Percentiles rank a stretch among this genome's conserved stretches.
Evolutionary conservation across 148 eudicot species (phyloP).

Genomic region (Salicornia ramosissima): DNA sequence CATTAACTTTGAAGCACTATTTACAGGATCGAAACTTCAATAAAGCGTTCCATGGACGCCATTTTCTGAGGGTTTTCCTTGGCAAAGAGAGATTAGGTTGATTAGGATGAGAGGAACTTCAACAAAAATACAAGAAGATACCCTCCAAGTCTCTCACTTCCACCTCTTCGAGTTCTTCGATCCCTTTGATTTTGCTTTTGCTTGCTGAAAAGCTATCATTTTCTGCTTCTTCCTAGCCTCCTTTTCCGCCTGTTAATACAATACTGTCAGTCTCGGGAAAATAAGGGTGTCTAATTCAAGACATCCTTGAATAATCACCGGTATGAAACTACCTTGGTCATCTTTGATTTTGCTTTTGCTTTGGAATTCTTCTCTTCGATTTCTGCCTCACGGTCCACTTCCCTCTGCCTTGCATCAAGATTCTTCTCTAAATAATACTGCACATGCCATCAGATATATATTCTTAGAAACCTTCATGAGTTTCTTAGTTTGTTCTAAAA

Average conservation of each 20-base stretch:
- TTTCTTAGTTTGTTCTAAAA: neutral
- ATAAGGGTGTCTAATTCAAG: neutral
- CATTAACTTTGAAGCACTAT: neutral
- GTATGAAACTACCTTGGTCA: slow-evolving; percentile 65
- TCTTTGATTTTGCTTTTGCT: slow-evolving; percentile 90
- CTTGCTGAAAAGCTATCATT: slow-evolving; percentile 81
- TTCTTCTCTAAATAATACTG: slow-evolving; percentile 98
- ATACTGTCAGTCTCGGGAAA: neutral
- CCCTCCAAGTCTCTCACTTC: slow-evolving; percentile 42
- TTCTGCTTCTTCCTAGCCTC: slow-evolving; percentile 94
- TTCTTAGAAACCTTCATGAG: no score
- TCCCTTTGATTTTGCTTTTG: slow-evolving; percentile 71
- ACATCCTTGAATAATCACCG: neutral
- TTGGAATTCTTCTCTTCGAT: slow-evolving; percentile 82
- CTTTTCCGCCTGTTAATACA: slow-evolving; percentile 67
- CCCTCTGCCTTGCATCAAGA: slow-evolving; percentile 74
- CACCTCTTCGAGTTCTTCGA: slow-evolving; percentile 77
- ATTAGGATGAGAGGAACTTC: slow-evolving; percentile 12
- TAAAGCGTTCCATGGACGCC: neutral
- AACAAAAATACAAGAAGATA: slow-evolving; percentile 10
- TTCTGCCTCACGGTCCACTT: slow-evolving; percentile 82
- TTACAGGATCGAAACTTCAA: slow-evolving; percentile 22
- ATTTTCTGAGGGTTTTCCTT: slow-evolving; percentile 1
- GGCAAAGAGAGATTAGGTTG: neutral
- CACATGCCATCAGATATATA: neutral